phyloP scores from a whole-genome alignment of 177 flowering plant genomes.

The Vitis hybrid region DNA sequence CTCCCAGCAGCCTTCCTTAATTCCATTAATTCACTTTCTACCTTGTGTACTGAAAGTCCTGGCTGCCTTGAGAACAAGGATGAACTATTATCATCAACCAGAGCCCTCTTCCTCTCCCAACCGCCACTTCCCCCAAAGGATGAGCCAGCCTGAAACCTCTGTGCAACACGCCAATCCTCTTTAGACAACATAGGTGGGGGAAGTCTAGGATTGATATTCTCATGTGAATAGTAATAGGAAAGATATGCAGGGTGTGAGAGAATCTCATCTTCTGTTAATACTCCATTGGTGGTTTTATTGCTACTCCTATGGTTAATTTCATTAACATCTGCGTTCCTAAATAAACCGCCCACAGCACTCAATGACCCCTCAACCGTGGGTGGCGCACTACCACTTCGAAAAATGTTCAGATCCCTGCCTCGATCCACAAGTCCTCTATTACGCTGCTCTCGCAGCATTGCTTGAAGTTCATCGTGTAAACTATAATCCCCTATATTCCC shows the following conservation, averaged over 20 bases:
- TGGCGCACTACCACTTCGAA: slow-evolving; percentile 91
- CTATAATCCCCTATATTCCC: slow-evolving; percentile 38
- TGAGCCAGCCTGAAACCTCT: slow-evolving; percentile 62
- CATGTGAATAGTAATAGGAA: slow-evolving; percentile 77
- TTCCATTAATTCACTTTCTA: slow-evolving; percentile 47
- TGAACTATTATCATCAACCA: slow-evolving; percentile 30
- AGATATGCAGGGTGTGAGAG: slow-evolving; percentile 75
- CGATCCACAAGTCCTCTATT: slow-evolving; percentile 24
- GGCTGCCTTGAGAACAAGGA: slow-evolving; percentile 79
- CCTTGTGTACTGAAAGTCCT: slow-evolving; percentile 37
- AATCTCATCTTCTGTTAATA: slow-evolving; percentile 69
- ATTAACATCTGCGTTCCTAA: slow-evolving; percentile 26
- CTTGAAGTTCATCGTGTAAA: slow-evolving; percentile 55
- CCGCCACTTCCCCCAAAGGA: slow-evolving; percentile 48
- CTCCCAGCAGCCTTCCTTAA: slow-evolving; percentile 42
- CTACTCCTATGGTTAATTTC: slow-evolving; percentile 14
- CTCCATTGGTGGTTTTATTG: slow-evolving; percentile 14
- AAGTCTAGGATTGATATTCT: slow-evolving; percentile 70
- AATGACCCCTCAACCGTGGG: slow-evolving; percentile 88
- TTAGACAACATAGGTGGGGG: slow-evolving; percentile 77
- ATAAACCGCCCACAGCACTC: slow-evolving; percentile 59
- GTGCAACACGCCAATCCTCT: slow-evolving; percentile 89
- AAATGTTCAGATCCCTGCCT: slow-evolving; percentile 56
- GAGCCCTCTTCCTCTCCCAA: slow-evolving; percentile 41
- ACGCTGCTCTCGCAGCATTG: slow-evolving; percentile 43